phyloP scores from a whole-genome alignment of 2,329 filamentous ascomycete genomes.

The Cytospora piceicola region DNA sequence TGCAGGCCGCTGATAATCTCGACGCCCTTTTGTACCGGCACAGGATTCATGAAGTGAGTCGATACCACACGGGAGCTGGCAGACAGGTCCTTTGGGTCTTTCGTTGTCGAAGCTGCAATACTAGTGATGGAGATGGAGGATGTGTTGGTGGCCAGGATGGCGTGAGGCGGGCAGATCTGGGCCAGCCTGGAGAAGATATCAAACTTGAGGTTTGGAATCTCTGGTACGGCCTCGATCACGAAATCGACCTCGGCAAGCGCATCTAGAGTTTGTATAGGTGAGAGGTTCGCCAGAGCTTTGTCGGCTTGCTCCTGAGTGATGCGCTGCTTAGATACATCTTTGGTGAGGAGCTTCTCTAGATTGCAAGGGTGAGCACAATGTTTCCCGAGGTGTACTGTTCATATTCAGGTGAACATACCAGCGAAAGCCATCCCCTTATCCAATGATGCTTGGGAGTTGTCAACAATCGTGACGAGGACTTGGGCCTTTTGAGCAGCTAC shows the following conservation, averaged over 20 bases:
- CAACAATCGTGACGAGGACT: constrained; percentile 84
- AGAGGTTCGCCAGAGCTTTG: constrained; percentile 70
- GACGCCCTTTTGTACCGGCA: constrained; percentile 94
- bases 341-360: constrained; percentile 86
- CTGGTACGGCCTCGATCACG: constrained; percentile 95
- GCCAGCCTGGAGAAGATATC: constrained; percentile 86
- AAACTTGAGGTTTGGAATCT: constrained; percentile 85
- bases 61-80: constrained; percentile 87
- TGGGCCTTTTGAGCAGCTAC: constrained; percentile 85
- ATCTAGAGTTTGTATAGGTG: constrained; percentile 72
- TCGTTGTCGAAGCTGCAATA: constrained; percentile 85
- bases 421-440: constrained; percentile 91
- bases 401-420: constrained; percentile 52
- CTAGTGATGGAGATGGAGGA: constrained; percentile 98
- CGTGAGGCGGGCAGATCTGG: constrained; percentile 77
- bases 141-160: constrained; percentile 95
- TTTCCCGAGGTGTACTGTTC: neutral
- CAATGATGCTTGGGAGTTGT: constrained; percentile 80
- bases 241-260: constrained; percentile 86
- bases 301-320: constrained; percentile 83
- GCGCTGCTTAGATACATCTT: constrained; percentile 86
- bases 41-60: constrained; percentile 99
- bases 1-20: constrained; percentile 96
- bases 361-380: constrained; percentile 16
- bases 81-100: constrained; percentile 77